These are phyloP conservation scores for Sporothrix globosa DNA, from an alignment of 2,329 filamentous ascomycete genomes.

Conservation along the genomic window DNA sequence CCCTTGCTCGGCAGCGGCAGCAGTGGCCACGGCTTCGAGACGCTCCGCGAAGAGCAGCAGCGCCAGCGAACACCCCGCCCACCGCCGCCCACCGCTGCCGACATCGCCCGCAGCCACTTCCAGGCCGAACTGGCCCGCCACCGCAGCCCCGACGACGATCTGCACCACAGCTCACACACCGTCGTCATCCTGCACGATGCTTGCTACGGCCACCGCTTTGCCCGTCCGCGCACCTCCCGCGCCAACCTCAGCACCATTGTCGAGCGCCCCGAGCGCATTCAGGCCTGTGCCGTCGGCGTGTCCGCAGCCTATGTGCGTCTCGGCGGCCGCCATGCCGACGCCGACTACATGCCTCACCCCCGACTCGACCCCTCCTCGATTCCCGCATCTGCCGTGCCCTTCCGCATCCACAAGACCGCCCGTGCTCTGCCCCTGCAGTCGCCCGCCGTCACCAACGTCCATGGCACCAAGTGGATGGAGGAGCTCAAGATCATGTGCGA, in stretches of 20 bases:
- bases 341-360: constrained; percentile 68
- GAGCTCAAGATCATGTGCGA: constrained; percentile 86
- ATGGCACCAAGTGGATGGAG: constrained; percentile 91
- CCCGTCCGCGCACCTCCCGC: constrained; percentile 76
- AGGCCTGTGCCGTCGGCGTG: constrained; percentile 79
- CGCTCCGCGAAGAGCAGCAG: constrained; percentile 29
- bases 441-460: constrained; percentile 82
- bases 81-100: constrained; percentile 50
- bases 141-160: constrained; percentile 34
- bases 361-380: constrained; percentile 58
- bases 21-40: constrained; percentile 32
- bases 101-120: constrained; percentile 70
- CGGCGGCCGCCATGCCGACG: constrained; percentile 76
- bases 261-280: constrained; percentile 88
- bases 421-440: constrained; percentile 72
- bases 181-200: constrained; percentile 88
- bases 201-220: constrained; percentile 92
- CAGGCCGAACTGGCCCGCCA: constrained; percentile 63
- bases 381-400: constrained; percentile 67
- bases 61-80: constrained; percentile 27
- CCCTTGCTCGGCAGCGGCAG: constrained; percentile 38
- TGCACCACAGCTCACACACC: constrained; percentile 50
- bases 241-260: constrained; percentile 77
- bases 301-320: constrained; percentile 89
- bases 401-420: constrained; percentile 80